Base-by-base conservation (phyloP, 1,284 basidiomycete species). In the Ustilago curta region DNA sequence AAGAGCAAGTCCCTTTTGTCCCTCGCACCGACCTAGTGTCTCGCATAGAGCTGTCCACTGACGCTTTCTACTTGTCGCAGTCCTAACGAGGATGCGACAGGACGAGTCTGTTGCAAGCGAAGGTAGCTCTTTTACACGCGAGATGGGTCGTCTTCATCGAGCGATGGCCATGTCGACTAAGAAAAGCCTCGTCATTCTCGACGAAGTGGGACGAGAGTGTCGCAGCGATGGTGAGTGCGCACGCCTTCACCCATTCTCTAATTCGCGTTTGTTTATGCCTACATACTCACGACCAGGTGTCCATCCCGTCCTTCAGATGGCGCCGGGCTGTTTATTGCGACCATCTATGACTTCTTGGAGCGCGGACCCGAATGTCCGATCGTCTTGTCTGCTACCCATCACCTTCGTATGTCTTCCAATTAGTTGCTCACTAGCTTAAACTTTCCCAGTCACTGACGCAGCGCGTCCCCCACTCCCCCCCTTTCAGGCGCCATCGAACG, bases 41-140 rank as follows among this genome's bases (percentile, higher is more conserved):
- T 8, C n/a, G 25, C 7, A n/a, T 9, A 32, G 44, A 12, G 27
- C 3, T 3, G 29, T 19, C 27, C 14, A 45, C 31, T 55, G 53
- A 56, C 54, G 27, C 6, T 31, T 2, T 19, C 8, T 12, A 32
- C 8, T 9, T 0, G 1, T 37, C 8, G 6, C 19, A 76, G 73
- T 76, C 18, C 50, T 76, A 37, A 72, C 73, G 42, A 63, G 73
- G 40, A 76, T 76, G 69, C 47, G 62, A 35, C 73, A 76, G 50
- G 70, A 76, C 45, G 73, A 76, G 27, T 76, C 73, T 12, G 59
- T 76, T 2, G 49, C 65, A 14, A 69, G 65, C 48, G 70, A 76
- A 43, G 69, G 65, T 19, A 76, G 73, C 52, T 76, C 73, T 0
- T 76, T 76, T 37, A 68, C 70, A 0, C 65, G 61, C 23, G 73